phyloP scores from a whole-genome alignment of 2,329 filamentous ascomycete genomes.

The Paraphaeosphaeria minitans region DNA sequence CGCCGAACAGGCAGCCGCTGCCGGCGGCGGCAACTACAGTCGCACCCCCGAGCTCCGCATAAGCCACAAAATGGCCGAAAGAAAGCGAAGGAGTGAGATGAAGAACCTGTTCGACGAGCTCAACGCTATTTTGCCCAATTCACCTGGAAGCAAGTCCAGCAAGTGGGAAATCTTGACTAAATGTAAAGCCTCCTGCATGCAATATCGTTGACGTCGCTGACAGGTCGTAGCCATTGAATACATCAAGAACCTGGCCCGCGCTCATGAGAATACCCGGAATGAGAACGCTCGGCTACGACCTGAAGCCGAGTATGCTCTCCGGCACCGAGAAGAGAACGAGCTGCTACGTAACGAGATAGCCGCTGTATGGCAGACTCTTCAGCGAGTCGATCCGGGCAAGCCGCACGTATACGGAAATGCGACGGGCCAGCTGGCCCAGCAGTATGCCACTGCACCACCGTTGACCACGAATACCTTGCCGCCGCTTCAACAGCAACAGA shows the following conservation, averaged over 20 bases:
- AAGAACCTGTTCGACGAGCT: conserved; percentile 84
- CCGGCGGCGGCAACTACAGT: conserved; percentile 75
- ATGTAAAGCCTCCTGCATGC: conserved; percentile 58
- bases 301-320: conserved; percentile 51
- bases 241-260: conserved; percentile 49
- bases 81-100: conserved; percentile 85
- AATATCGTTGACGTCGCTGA: not conserved
- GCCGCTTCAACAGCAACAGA: conserved; percentile 40
- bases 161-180: conserved; percentile 91
- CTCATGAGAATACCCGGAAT: conserved; percentile 45
- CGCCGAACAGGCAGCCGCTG: conserved; percentile 60
- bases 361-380: conserved; percentile 53
- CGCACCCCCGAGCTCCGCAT: conserved; percentile 80
- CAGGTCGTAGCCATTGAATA: conserved; percentile 54
- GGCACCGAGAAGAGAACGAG: conserved; percentile 54
- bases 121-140: conserved; percentile 77
- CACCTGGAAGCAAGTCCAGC: conserved; percentile 81
- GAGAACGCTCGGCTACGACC: conserved; percentile 51
- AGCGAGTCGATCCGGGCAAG: conserved; percentile 52
- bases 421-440: conserved; percentile 51
- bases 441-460: conserved; percentile 38
- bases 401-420: conserved; percentile 56
- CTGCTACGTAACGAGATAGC: conserved; percentile 53
- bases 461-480: conserved; percentile 41
- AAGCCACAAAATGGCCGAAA: conserved; percentile 83